Percentiles rank a stretch among this genome's conserved stretches.
Evolutionary conservation across 2,329 filamentous ascomycete species (phyloP).

Genomic region (Sporothrix globosa): DNA sequence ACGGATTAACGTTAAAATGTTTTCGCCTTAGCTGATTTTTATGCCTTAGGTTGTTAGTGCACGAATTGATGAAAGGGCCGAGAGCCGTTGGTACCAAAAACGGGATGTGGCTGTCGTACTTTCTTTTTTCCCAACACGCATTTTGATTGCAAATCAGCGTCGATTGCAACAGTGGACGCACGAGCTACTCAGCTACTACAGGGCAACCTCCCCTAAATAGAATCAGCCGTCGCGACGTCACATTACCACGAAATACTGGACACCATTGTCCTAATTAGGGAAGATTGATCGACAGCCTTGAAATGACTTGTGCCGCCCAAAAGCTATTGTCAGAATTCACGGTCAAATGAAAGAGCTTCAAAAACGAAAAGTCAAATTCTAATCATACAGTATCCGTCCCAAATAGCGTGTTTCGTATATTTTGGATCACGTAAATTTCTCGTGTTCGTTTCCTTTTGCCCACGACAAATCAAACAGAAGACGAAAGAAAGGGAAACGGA

Average conservation of each 20-base stretch:
- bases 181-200: too few relatives aligned
- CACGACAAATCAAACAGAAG: background rate
- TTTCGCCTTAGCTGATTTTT: too few relatives aligned
- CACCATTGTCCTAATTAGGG: constrained; percentile 1
- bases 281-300: background rate
- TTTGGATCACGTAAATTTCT: background rate
- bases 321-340: background rate
- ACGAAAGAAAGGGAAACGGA: background rate
- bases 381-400: background rate
- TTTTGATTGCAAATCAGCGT: constrained; percentile 11
- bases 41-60: too few relatives aligned
- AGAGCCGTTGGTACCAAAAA: background rate
- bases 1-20: too few relatives aligned
- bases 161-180: background rate
- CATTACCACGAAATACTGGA: too few relatives aligned
- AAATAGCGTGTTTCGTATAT: constrained; percentile 13
- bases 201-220: too few relatives aligned
- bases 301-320: background rate
- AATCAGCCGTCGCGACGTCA: too few relatives aligned
- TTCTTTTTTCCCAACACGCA: background rate
- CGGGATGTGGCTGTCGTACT: background rate
- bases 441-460: background rate
- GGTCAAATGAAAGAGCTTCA: background rate
- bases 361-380: background rate
- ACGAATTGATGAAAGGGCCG: background rate